Percentiles rank a stretch among this genome's conserved stretches.
These are phyloP conservation scores for Apiospora marii DNA, from an alignment of 2,329 filamentous ascomycete genomes.

Conservation along the genomic window DNA sequence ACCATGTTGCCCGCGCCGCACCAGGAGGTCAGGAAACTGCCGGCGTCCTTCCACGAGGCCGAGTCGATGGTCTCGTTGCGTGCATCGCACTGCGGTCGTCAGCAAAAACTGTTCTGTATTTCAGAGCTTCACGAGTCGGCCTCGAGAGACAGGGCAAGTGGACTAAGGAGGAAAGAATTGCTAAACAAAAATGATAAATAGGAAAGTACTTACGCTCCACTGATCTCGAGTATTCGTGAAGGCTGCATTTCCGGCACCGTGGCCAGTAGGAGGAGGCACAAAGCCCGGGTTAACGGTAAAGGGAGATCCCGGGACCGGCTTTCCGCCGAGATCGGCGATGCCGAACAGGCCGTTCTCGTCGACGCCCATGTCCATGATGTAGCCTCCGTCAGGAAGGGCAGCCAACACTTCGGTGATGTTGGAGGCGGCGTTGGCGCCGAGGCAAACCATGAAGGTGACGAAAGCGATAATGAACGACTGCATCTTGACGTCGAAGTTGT, in stretches of 20 bases:
- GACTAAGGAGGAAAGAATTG: neutral
- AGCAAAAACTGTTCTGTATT: neutral
- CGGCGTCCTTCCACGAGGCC: neutral
- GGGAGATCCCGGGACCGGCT: neutral
- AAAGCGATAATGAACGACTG: neutral
- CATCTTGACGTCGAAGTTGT: neutral
- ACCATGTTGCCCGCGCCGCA: neutral
- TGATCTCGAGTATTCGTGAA: neutral
- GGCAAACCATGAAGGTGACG: neutral
- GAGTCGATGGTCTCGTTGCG: neutral
- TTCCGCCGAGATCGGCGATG: neutral
- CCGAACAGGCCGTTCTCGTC: neutral
- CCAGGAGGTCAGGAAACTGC: neutral
- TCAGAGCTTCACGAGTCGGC: neutral
- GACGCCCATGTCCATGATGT: constrained; percentile 8
- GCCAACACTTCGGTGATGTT: neutral
- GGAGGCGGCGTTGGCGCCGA: neutral
- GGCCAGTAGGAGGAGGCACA: neutral
- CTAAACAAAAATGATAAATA: neutral
- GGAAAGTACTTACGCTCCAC: neutral
- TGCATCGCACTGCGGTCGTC: neutral
- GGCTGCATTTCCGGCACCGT: neutral
- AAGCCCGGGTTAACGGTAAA: neutral
- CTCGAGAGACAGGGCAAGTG: neutral
- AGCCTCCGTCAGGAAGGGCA: neutral